Conservation (phyloP, 176 grass and related monocot species). For the Pharus latifolius region DNA sequence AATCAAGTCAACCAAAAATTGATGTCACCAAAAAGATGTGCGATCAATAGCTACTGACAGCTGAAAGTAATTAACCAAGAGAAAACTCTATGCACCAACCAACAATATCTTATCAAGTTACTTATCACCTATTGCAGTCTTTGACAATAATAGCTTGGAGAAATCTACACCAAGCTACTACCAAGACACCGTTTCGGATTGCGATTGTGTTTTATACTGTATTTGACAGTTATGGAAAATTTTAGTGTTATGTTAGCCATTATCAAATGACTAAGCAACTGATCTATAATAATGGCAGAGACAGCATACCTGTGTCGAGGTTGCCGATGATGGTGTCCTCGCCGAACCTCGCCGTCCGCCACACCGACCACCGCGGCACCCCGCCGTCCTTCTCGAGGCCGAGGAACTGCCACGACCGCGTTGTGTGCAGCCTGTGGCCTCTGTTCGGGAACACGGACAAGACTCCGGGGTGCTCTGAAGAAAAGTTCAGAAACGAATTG, state of each 20-base stretch:
- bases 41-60: neutral
- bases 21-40: neutral
- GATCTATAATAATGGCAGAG: no score
- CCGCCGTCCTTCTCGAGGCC: slow-evolving; percentile 45
- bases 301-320: slow-evolving; percentile 76
- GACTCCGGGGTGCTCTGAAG: slow-evolving; percentile 43
- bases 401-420: slow-evolving; percentile 89
- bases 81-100: no score
- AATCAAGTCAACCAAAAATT: neutral
- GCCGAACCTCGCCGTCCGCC: slow-evolving; percentile 60
- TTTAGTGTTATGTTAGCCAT: no score
- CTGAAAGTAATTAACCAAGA: neutral
- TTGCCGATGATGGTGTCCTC: slow-evolving; percentile 85
- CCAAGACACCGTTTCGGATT: no score
- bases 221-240: no score
- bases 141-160: no score
- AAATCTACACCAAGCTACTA: no score
- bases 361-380: slow-evolving; percentile 21
- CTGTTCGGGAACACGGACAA: slow-evolving; percentile 82
- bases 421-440: slow-evolving; percentile 67
- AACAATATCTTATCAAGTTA: no score
- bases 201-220: no score
- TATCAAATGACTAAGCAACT: no score
- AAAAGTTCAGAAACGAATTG: no score
- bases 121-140: no score